Evolutionary conservation across 768 basidiomycete species (phyloP).

Genomic region (Vararia minispora): DNA sequence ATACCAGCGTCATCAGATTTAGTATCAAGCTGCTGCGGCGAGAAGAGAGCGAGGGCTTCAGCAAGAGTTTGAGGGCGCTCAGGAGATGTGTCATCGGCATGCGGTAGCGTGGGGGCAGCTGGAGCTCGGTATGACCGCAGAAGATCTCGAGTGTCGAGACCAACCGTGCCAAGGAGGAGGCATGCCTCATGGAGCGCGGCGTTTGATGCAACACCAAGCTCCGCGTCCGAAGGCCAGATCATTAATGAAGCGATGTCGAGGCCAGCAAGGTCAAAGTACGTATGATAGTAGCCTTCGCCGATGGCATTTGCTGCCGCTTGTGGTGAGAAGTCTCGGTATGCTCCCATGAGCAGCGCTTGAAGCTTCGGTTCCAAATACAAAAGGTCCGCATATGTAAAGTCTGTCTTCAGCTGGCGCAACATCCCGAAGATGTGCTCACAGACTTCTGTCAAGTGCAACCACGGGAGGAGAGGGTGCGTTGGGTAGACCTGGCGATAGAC

Average conservation of each 20-base stretch:
- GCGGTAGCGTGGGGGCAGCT: not conserved
- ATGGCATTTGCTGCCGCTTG: slow-evolving; percentile 12
- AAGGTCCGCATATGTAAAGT: slow-evolving; percentile 17
- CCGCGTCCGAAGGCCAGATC: slow-evolving; percentile 11
- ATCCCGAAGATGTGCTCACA: slow-evolving; percentile 23
- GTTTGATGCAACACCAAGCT: not conserved
- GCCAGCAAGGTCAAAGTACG: slow-evolving; percentile 12
- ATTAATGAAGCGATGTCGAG: slow-evolving; percentile 9
- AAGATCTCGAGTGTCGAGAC: not conserved
- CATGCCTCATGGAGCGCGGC: not conserved
- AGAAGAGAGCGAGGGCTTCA: not conserved
- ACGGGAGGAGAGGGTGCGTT: slow-evolving; percentile 18
- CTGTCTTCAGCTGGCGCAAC: slow-evolving; percentile 13
- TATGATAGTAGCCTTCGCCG: slow-evolving; percentile 16
- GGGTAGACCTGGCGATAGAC: slow-evolving; percentile 12
- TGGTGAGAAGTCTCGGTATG: slow-evolving; percentile 3
- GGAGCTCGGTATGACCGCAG: not conserved
- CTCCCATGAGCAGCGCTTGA: slow-evolving; percentile 9
- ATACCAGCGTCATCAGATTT: not conserved
- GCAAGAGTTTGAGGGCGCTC: not conserved
- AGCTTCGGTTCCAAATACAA: slow-evolving; percentile 16
- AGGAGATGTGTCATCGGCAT: too few relatives aligned
- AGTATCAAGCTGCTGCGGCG: not conserved
- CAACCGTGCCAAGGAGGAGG: not conserved
- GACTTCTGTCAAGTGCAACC: slow-evolving; percentile 22